Percentiles rank a stretch among this genome's conserved stretches.
Conservation (phyloP, 2,329 filamentous ascomycete genomes). For the Orbilia javanica region DNA sequence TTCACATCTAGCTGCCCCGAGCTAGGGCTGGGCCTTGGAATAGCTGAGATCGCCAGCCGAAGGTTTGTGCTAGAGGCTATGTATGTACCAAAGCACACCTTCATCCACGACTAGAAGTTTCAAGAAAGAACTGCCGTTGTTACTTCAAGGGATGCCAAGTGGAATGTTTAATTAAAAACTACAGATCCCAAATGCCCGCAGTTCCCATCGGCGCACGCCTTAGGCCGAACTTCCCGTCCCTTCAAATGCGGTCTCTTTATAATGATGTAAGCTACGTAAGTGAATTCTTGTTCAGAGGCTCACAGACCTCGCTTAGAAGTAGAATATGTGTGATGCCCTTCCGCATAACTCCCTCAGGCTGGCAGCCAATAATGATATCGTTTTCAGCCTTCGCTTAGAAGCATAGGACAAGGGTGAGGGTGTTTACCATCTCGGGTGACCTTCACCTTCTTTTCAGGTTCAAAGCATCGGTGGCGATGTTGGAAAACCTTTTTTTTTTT, state of each 20-base stretch:
- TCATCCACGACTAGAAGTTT: not conserved
- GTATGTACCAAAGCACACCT: not conserved
- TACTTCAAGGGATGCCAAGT: constrained; percentile 1
- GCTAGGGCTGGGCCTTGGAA: not conserved
- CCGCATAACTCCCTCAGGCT: constrained; percentile 27
- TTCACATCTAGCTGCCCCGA: not conserved
- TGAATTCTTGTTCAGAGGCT: not conserved
- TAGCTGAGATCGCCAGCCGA: not conserved
- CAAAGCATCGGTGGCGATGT: not conserved
- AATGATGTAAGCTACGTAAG: constrained; percentile 31
- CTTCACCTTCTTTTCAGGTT: not conserved
- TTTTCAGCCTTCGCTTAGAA: constrained; percentile 39
- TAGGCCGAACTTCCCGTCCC: constrained; percentile 5
- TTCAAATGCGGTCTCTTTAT: not conserved
- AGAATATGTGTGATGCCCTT: constrained; percentile 26
- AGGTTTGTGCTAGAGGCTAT: not conserved
- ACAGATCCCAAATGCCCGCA: constrained; percentile 18
- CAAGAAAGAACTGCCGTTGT: constrained; percentile 2
- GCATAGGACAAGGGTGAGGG: constrained; percentile 15
- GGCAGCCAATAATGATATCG: constrained; percentile 11
- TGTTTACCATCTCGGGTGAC: constrained; percentile 6
- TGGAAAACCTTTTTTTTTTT: not conserved
- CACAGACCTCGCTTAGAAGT: constrained; percentile 51
- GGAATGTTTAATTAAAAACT: constrained; percentile 7
- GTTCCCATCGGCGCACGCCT: not conserved